Evolutionary conservation across 805 yeast species (phyloP).

Genomic region (Dipodascopsis uninucleata): DNA sequence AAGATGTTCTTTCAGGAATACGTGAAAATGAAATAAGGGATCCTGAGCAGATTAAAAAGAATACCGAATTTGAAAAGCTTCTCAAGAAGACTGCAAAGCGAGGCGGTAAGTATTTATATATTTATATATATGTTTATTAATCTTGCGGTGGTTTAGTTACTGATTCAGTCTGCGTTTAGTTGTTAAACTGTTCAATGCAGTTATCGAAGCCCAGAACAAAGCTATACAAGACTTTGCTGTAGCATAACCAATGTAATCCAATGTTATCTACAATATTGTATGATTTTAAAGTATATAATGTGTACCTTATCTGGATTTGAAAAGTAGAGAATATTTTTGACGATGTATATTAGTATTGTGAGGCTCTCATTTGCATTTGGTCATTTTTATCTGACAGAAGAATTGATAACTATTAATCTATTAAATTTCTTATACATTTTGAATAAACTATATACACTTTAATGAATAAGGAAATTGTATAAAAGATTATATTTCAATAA

Average conservation of each 20-base stretch:
- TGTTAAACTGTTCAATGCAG: slow-evolving; percentile 77
- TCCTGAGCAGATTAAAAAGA: slow-evolving; percentile 51
- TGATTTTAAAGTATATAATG: not conserved
- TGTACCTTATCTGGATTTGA: not conserved
- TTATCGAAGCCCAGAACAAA: slow-evolving; percentile 62
- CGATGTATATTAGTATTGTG: no score
- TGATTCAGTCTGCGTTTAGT: slow-evolving; percentile 33
- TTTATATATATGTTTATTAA: not conserved
- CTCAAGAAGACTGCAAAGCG: slow-evolving; percentile 79
- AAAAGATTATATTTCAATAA: no score
- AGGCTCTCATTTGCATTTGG: no score
- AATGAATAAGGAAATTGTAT: no score
- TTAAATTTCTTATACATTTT: no score
- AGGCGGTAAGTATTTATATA: slow-evolving; percentile 48
- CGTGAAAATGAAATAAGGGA: slow-evolving; percentile 43
- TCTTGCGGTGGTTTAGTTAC: no score
- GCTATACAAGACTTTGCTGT: slow-evolving; percentile 15
- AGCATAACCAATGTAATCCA: no score
- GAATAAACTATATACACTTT: no score
- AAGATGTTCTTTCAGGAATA: slow-evolving; percentile 48
- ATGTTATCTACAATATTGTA: no score
- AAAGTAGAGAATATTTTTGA: no score
- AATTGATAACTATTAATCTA: no score
- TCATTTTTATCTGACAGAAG: no score
- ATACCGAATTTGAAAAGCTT: slow-evolving; percentile 62